phyloP scores from a whole-genome alignment of 306 rosid species.

The Neltuma alba region DNA sequence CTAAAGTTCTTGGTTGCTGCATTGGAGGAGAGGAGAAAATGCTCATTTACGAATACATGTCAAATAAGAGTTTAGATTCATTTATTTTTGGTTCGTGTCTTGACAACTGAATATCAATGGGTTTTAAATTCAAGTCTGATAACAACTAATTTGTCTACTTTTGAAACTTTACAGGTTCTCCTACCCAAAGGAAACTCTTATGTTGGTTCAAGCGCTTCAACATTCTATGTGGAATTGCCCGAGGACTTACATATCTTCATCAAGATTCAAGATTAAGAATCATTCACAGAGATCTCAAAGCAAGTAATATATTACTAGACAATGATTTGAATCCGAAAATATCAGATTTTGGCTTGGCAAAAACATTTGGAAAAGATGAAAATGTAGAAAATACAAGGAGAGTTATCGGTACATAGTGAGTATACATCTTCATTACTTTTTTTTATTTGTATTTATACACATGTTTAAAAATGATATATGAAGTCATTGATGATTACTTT shows the following conservation, averaged over 20 bases:
- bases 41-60: background rate
- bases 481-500: background rate
- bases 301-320: background rate
- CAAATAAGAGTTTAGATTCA: background rate
- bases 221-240: background rate
- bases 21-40: constrained; percentile 21
- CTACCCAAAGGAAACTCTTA: background rate
- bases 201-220: background rate
- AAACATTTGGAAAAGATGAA: background rate
- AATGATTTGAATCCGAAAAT: background rate
- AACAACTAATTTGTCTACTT: background rate
- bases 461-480: background rate
- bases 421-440: background rate
- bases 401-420: background rate
- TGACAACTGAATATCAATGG: background rate
- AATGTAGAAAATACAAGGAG: background rate
- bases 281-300: background rate
- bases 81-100: background rate
- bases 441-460: background rate
- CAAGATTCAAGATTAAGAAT: background rate
- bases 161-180: background rate
- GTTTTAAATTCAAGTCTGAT: background rate
- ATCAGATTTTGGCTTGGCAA: background rate
- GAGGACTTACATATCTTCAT: background rate
- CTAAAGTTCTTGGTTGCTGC: constrained; percentile 23